Base-by-base conservation (phyloP, 2,329 filamentous ascomycete species). In the Sporothrix dimorphospora region DNA sequence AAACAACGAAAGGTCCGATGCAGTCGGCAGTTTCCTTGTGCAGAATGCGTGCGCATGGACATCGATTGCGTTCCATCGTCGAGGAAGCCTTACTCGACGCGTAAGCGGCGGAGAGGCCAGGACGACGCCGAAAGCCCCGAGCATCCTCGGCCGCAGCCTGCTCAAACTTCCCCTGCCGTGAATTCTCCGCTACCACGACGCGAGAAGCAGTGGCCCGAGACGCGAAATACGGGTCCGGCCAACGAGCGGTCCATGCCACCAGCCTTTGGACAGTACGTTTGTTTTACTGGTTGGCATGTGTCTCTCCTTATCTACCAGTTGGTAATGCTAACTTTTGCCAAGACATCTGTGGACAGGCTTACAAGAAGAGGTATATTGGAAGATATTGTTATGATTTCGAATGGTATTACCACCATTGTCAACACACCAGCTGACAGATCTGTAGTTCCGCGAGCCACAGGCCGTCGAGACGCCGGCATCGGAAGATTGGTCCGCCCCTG, bases 1-100 rank as follows among this genome's bases (percentile, higher is more conserved):
- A 85, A 87, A 75, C 84, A 85, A 74, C 82, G 85, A 30, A 87
- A 86, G 75, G 79, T 86, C 30, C 84, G 82, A 70, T 87, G 85
- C 76, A 81, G 85, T 69, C 81, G 83, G 65, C 80, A 79, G 47
- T 80, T 81, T 70, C 85, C 84, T 0, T 87, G 85, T 74, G 73
- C 77, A 16, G 81, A 81, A 34, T 86, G 85, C 73, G 71, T 81
- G 16, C 82, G 78, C 57, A 76, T 79, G 14, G 73, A 77, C 1
- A 78, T 76, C 4, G 78, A 82, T 45, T 87, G 80, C 69, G 73
- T 77, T 0, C 77, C 76, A 21, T 38, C 74, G 74, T 49, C 79
- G 76, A 38, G 81, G 80, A 34, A 82, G 78, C 72, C 83, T 81
- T 72, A 81, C 81, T 72, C 85, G 0, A 85, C 88, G 76, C 81